phyloP scores from a whole-genome alignment of 148 eudicot genomes.

The Diospyros lotus region DNA sequence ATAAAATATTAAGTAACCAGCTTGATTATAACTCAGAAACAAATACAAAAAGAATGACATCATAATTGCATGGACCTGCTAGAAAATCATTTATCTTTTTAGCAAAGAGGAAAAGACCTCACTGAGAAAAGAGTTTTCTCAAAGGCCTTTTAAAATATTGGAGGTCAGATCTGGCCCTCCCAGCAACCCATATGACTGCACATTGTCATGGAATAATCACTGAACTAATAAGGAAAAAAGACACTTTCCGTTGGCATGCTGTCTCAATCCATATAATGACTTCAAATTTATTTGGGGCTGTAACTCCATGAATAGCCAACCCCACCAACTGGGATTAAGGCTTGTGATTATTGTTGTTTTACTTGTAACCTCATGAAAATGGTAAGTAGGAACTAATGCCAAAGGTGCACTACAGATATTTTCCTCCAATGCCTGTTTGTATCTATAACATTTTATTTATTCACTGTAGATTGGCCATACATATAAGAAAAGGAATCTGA shows the following conservation, averaged over 20 bases:
- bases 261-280: not conserved
- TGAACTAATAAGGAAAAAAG: not conserved
- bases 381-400: not conserved
- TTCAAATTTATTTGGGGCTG: not conserved
- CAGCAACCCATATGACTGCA: not conserved
- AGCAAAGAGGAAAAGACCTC: not conserved
- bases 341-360: too few species aligned
- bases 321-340: too few species aligned
- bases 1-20: constrained; percentile 9
- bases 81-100: not conserved
- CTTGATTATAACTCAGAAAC: not conserved
- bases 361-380: not conserved
- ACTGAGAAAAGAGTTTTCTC: not conserved
- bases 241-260: not conserved
- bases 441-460: not conserved
- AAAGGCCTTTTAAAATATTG: not conserved
- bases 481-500: not conserved
- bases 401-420: not conserved
- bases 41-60: not conserved
- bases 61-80: too few species aligned
- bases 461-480: not conserved
- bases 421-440: not conserved
- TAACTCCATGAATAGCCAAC: too few species aligned
- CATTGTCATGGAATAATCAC: not conserved
- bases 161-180: not conserved